Evolutionary conservation across 257 asterid genomes (phyloP), one percentile per base, ranked within the genome.

Genomic region (Gynochthodes officinalis): DNA sequence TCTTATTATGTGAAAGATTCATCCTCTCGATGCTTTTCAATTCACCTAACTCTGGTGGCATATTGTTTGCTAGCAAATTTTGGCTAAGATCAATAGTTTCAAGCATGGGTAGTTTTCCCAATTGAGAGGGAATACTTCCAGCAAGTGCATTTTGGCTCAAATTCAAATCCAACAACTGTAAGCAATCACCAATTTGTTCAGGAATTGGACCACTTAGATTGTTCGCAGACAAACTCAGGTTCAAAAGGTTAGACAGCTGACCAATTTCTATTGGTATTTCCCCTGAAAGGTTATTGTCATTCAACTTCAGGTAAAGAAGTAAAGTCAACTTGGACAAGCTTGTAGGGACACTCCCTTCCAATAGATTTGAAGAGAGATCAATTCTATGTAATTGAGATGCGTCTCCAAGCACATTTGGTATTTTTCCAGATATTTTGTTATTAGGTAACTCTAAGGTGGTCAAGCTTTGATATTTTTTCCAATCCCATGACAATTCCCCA

Each of bases 201-300:
- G 88, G 86, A 73, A 84, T 78, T 63, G 18, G 21, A 32, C 88
- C 84, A n/a, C 27, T 49, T 2, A 84, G 68, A 42, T 48, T 71
- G 60, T 84, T 81, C 10, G 52, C 77, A 4, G 70, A 80, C 53
- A 80, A 64, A 61, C 49, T 28, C 8, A 84, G 65, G 25, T 37
- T 57, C 52, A 40, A 50, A 19, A 84, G 66, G 9, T 61, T 64
- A 11, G 60, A 28, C 2, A 81, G 64, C 40, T 55, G 69, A 1
- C 78, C 54, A 43, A 81, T 60, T 27, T 76, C 70, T 21, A 54
- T 0, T 32, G 87, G 82, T 32, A 78, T 23, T 23, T n/a, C 23
- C 4, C 87, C 87, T 21, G 81, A 73, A n/a, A 80, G 61, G 13
- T 63, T 64, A 28, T 83, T 80, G 19, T 71, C 71, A 52, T 78